A percentile compares a stretch with the other conserved stretches of the same genome.
Evolutionary conservation across 2,329 filamentous ascomycete species (phyloP).

Genomic region (Colletotrichum tamarilloi): DNA sequence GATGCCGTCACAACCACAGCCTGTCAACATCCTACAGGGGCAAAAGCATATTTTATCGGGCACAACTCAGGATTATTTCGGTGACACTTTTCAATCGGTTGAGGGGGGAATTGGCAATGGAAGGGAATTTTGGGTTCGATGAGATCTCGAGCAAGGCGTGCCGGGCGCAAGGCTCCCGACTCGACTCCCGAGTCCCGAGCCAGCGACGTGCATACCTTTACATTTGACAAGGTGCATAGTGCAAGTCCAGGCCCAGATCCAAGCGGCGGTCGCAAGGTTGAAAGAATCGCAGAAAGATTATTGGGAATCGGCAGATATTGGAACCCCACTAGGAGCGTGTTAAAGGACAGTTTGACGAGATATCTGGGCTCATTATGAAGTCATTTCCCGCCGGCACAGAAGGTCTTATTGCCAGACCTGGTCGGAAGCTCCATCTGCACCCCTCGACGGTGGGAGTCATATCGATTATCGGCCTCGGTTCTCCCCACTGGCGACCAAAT

Average conservation of each 20-base stretch:
- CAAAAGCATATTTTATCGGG: neutral
- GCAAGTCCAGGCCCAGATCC: slow-evolving; percentile 13
- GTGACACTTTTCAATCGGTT: neutral
- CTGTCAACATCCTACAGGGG: neutral
- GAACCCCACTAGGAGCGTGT: slow-evolving; percentile 6
- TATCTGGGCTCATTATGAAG: slow-evolving; percentile 34
- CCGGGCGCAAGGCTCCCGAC: no score
- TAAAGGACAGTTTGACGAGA: slow-evolving; percentile 18
- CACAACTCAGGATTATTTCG: neutral
- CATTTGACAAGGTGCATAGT: neutral
- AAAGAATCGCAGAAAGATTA: slow-evolving; percentile 15
- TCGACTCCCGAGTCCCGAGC: neutral
- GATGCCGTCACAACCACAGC: neutral
- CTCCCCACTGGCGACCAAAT: slow-evolving; percentile 22
- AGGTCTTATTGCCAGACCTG: slow-evolving; percentile 1
- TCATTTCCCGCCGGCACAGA: slow-evolving; percentile 16
- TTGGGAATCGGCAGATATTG: slow-evolving; percentile 16
- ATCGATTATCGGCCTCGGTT: slow-evolving; percentile 8
- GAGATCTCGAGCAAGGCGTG: slow-evolving; percentile 6
- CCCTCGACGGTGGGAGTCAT: slow-evolving; percentile 7
- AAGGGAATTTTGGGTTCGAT: neutral
- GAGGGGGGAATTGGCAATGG: neutral
- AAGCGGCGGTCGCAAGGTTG: neutral
- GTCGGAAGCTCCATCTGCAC: neutral
- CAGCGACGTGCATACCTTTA: neutral